Evolutionary conservation across 2,329 filamentous ascomycete species (phyloP), one percentile per base, ranked within the genome.

Genomic region (Lizonia empirigonia): DNA sequence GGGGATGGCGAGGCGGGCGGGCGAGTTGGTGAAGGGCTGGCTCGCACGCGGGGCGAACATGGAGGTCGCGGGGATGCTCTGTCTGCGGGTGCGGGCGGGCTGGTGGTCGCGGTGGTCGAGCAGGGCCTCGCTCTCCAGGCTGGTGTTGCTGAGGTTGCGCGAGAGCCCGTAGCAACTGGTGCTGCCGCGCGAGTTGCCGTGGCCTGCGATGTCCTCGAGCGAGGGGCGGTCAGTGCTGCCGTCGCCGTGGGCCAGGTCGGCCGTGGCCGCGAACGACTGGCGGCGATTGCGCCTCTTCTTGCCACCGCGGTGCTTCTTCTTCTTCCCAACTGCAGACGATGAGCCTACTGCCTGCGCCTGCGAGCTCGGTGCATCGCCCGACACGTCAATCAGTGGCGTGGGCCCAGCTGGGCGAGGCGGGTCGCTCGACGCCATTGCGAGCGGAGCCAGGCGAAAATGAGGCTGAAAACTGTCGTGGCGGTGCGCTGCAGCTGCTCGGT

Each of bases 111-210:
- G 84, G 73, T 97, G 93, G 74, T 97, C 93, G 15, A 97, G 78
- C 60, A 97, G 77, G 7, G 85, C 87, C 69, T 96, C 88, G 71
- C 91, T 97, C 61, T 97, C 93, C 57, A 97, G 78, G 72, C 93
- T 97, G 1, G 89, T 91, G 63, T 82, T 86, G 76, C 93, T 97
- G 57, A 86, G 69, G 68, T 89, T 90, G 37, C 67, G 59, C 53
- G 74, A 73, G 42, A 83, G 65, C 32, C 79, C 77, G 67, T 85
- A 85, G 67, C 85, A 83, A 52, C 78, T 77, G 44, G 73, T 72
- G 56, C 74, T 74, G 26, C 73, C 68, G 15, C 74, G 65, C n/a
- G 67, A 65, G 18, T 62, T 55, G 36, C 64, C 56, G 15, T 52
- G 49, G 32, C 42, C 49, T 15, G 42, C 49, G 18, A 52, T 46